Evolutionary conservation across 2,329 filamentous ascomycete species (phyloP).

Genomic region (Clarireedia hainanense): DNA sequence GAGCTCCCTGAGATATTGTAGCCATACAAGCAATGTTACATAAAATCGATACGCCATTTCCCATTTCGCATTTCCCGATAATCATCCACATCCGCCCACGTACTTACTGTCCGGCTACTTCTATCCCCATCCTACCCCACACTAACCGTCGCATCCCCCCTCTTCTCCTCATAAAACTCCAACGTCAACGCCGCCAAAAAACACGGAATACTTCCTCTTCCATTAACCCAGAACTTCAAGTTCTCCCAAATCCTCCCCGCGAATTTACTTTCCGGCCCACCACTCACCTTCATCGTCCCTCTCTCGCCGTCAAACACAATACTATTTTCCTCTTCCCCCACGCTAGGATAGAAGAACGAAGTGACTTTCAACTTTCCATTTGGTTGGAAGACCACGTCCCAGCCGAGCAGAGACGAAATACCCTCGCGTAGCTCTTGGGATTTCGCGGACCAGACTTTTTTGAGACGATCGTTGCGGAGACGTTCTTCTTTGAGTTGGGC

Average conservation of each 20-base stretch:
- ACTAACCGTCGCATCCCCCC: constrained; percentile 24
- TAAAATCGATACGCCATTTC: background rate
- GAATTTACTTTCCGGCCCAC: constrained; percentile 80
- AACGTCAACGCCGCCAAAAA: constrained; percentile 86
- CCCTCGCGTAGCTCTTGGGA: constrained; percentile 92
- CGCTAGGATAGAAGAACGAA: constrained; percentile 69
- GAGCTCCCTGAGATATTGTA: too few relatives aligned
- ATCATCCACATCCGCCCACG: constrained; percentile 3
- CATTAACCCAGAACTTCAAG: constrained; percentile 93
- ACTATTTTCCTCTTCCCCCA: constrained; percentile 55
- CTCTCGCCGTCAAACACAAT: constrained; percentile 87
- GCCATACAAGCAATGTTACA: too few relatives aligned
- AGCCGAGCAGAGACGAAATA: constrained; percentile 84
- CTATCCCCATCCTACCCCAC: constrained; percentile 1
- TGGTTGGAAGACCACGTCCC: constrained; percentile 93
- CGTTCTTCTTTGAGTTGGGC: constrained; percentile 64
- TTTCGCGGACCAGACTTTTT: constrained; percentile 88
- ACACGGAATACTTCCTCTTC: constrained; percentile 86
- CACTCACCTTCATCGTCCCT: constrained; percentile 96
- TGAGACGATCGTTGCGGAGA: constrained; percentile 78
- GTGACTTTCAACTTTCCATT: constrained; percentile 94
- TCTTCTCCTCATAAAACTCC: constrained; percentile 75
- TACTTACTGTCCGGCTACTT: background rate
- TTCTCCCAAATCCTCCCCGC: constrained; percentile 76
- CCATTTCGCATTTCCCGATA: background rate